Evolutionary conservation across 176 grass and related monocot species (phyloP), one percentile per base, ranked within the genome.

Genomic region (Juncus inflexus): DNA sequence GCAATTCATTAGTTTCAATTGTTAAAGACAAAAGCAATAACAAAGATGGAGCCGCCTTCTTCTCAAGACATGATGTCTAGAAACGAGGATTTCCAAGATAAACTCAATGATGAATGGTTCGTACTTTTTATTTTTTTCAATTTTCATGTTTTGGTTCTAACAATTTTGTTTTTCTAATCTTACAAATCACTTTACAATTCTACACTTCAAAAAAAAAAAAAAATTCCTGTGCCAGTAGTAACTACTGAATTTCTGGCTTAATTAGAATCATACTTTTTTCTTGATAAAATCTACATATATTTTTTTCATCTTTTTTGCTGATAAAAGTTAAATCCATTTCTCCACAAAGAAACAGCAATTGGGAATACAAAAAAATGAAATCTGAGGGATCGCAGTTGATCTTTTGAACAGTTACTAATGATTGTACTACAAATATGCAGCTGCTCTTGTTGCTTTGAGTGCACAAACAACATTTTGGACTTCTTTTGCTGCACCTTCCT

Each of bases 361-460:
- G 43, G 9, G 9, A 47, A 47, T 2, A 47, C 9, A 47, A 5
- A 5, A 47, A 47, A 6, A 6, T 47, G 43, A 47, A 47, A 47
- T 28, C 43, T 9, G 43, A 47, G 43, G 9, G 9, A 47, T 47
- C 9, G 43, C 43, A 47, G 4, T 6, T n/a, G 3, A 19, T 36
- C 11, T 75, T 43, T 41, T 40, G 43, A 40, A 16, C 50, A 16
- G 40, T 19, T 9, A 61, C 6, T 58, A 9, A 8, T 47, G 1
- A 35, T 36, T 40, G 3, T 9, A 7, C 1, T 3, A 6, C 19
- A 1, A 37, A 7, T 70, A 11, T 84, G 61, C 77, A 91, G 87
- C 13, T 91, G 87, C 15, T 83, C 83, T 40, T 86, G 87, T 72
- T 91, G 64, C 64, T 86, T 75, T 10, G 87, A 91, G 2, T 84